Evolutionary conservation across 2,329 filamentous ascomycete species (phyloP), one percentile per base, ranked within the genome.

Genomic region (Hymenoscyphus infarciens): DNA sequence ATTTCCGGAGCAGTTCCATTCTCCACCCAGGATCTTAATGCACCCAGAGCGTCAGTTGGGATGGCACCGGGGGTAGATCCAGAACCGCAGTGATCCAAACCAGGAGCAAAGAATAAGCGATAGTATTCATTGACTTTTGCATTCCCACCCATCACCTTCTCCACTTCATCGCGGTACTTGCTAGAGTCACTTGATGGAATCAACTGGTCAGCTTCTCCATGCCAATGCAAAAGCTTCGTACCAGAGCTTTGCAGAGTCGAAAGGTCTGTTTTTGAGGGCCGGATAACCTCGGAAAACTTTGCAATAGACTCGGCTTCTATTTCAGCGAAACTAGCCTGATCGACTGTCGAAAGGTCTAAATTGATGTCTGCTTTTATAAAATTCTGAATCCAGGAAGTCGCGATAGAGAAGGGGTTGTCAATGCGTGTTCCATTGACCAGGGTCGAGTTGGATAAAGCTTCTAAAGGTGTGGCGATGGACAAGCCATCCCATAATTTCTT

Each of bases 11-110:
- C 64, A 11, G 63, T 69, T n/a, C 71, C 71, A 16, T 74, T 68
- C 58, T 75, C 72, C 8, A 73, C 72, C 72, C 73, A 74, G 2
- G 33, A n/a, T 10, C 33, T 27, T 13, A 57, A 42, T 7, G 16
- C 22, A n/a, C 35, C 31, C 7, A 57, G 38, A 15, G 33, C 22
- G 15, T 27, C 56, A 4, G 33, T 45, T 22, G 56, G 56, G 5
- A 52, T 13, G 8, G 45, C 45, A 45, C 56, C 16, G 15, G 56
- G 33, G 5, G 16, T 27, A 6, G 13, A 16, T 2, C 55, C 60
- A 49, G 15, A 3, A 25, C 57, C 33, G 16, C 56, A 57, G 10
- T 57, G 56, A 10, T 22, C 31, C 11, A 57, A 15, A 6, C 56
- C 56, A 1, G 31, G 56, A 16, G 35, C 56, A 27, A 39, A 10